Conservation (phyloP, 2,329 filamentous ascomycete species). For the Tricladium varicosporioides region DNA sequence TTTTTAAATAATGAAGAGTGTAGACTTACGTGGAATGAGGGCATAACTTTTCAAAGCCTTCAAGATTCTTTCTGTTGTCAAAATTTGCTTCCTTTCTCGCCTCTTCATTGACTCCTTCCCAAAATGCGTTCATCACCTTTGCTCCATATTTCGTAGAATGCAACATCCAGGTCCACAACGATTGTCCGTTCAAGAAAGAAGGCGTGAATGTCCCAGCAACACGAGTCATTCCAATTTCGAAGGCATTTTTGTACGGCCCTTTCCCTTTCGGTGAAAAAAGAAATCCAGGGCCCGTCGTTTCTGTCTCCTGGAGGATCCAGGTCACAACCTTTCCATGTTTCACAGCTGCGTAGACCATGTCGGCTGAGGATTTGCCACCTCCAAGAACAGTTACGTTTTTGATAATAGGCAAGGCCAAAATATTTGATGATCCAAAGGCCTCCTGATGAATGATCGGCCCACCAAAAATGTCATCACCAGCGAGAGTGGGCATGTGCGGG, state of each 20-base stretch:
- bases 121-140: background rate
- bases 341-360: conserved; percentile 8
- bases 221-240: background rate
- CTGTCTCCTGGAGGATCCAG: conserved; percentile 1
- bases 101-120: background rate
- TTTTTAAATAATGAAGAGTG: too few relatives aligned
- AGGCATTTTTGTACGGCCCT: conserved; percentile 4
- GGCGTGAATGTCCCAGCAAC: background rate
- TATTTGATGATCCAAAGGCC: conserved; percentile 7
- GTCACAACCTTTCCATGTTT: conserved; percentile 3
- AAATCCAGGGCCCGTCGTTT: background rate
- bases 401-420: background rate
- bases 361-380: conserved; percentile 8
- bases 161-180: conserved; percentile 3
- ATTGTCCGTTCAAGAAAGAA: background rate
- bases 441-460: conserved; percentile 7
- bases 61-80: background rate
- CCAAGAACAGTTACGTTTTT: conserved; percentile 8
- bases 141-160: background rate
- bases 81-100: background rate
- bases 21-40: background rate
- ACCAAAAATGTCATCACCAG: background rate
- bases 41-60: conserved; percentile 5
- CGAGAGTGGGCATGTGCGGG: background rate
- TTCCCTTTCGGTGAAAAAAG: background rate